Evolutionary conservation across 2,329 filamentous ascomycete species (phyloP), one percentile per base, ranked within the genome.

Genomic region (Daldinia sp.): DNA sequence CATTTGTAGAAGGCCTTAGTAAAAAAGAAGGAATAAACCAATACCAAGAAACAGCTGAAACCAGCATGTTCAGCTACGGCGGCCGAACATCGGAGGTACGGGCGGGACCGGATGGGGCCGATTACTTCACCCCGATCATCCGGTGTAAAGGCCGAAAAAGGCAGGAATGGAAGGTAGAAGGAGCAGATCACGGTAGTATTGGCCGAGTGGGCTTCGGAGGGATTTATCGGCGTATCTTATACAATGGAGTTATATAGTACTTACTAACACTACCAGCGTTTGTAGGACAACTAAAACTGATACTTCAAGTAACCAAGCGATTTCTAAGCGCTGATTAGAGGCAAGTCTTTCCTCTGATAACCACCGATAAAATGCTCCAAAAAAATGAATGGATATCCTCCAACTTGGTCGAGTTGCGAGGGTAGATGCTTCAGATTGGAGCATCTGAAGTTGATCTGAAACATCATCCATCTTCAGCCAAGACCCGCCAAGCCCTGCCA

Each of bases 401-500:
- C 18, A 20, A 56, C 20, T 44, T 44, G 20, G 37, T 37, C 44
- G 3, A 51, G 30, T 44, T 53, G 20, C 37, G 15, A 53, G 23
- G 33, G 20, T 33, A 30, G 20, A 35, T 67, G 67, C 62, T 68
- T 70, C 71, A 70, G 65, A 70, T 61, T 65, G 7, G 12, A 5
- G 13, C 54, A 68, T 74, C 63, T 70, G 69, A 73, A 65, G 71
- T 69, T 41, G 65, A 70, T 73, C 51, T 69, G 69, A 73, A 72
- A 74, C 72, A 23, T 39, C 20, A 54, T 56, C 54, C 62, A 60
- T 50, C 57, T 54, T 39, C 56, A 53, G 59, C 63, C 60, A 62
- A 64, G 60, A 39, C 59, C 4, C 20, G 65, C 68, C 59, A 70
- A 72, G 65, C 55, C 15, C 6, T 39, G 67, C 63, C 69, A 72